Conservation (phyloP, 2,329 filamentous ascomycete genomes). For the Aspergillus felis region DNA sequence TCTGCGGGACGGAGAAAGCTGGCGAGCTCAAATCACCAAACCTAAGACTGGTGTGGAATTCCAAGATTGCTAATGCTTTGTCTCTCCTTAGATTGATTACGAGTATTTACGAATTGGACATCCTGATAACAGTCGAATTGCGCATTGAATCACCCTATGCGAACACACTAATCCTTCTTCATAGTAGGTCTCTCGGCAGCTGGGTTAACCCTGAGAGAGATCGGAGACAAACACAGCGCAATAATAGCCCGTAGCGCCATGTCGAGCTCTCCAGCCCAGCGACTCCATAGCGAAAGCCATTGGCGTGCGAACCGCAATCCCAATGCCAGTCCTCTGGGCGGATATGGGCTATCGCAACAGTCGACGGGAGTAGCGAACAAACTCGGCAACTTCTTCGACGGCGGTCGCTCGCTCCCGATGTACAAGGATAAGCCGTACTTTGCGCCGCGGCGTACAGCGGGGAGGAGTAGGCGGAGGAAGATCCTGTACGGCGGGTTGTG, state of each 20-base stretch:
- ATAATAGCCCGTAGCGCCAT: slow-evolving; percentile 66
- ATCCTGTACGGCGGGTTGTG: slow-evolving; percentile 54
- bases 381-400: slow-evolving; percentile 62
- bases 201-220: background rate
- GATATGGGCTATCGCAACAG: slow-evolving; percentile 32
- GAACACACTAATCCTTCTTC: background rate
- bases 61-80: background rate
- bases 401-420: slow-evolving; percentile 71
- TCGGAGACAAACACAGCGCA: slow-evolving; percentile 46
- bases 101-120: background rate
- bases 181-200: background rate
- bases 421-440: slow-evolving; percentile 98
- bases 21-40: background rate
- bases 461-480: slow-evolving; percentile 62
- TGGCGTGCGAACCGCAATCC: slow-evolving; percentile 55
- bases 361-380: slow-evolving; percentile 56
- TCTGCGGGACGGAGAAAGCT: background rate
- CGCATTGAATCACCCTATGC: background rate
- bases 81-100: background rate
- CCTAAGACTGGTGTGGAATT: background rate
- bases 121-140: background rate
- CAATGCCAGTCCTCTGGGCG: slow-evolving; percentile 39
- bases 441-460: slow-evolving; percentile 50
- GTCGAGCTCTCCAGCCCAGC: slow-evolving; percentile 61
- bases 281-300: slow-evolving; percentile 58